Evolutionary conservation across 495 filamentous ascomycete genomes (phyloP), one percentile per base, ranked within the genome.

Genomic region (Sordaria brevicollis): DNA sequence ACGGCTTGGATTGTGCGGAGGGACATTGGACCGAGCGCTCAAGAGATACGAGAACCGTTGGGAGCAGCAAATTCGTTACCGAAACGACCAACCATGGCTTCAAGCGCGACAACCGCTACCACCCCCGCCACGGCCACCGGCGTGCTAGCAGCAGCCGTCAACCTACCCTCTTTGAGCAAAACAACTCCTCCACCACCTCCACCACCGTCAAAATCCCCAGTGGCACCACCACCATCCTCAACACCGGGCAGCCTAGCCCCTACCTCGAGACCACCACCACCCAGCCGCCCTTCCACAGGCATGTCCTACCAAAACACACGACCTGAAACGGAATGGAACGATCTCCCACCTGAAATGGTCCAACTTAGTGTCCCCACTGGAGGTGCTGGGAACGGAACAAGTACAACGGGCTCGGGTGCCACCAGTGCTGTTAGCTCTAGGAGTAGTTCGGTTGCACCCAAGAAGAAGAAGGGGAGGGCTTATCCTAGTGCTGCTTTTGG

Each of bases 1-100:
- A 90, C 90, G 19, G 94, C 94, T 3, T 90, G 86, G 83, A 82
- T 97, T 49, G 89, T 97, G 29, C 85, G 87, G 71, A 76, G 80
- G 15, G 73, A 77, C 33, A 78, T 83, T 65, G 74, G 78, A 7
- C 68, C 65, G 7, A 57, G 67, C 17, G 8, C 49, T 29, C 25
- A 31, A 62, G 5, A n/a, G n/a, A n/a, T 25, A 17, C 49, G 33
- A 17, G 25, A 13, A 62, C 25, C 49, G 2, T 4, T 62, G 17
- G 49, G 49, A 29, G 49, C 25, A 33, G 49, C 49, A 13, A 62
- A 31, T 25, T 17, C 49, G 15, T 6, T 62, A 31, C 49, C 49
- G 49, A 62, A 62, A 62, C 49, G 6, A 57, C 49, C 5, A 29
- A 49, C 4, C 25, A 57, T 57, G 49, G 49, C 49, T 31, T 29